These are phyloP conservation scores for Pleurotus giganteus DNA, from an alignment of 768 basidiomycete genomes.

Conservation along the genomic window DNA sequence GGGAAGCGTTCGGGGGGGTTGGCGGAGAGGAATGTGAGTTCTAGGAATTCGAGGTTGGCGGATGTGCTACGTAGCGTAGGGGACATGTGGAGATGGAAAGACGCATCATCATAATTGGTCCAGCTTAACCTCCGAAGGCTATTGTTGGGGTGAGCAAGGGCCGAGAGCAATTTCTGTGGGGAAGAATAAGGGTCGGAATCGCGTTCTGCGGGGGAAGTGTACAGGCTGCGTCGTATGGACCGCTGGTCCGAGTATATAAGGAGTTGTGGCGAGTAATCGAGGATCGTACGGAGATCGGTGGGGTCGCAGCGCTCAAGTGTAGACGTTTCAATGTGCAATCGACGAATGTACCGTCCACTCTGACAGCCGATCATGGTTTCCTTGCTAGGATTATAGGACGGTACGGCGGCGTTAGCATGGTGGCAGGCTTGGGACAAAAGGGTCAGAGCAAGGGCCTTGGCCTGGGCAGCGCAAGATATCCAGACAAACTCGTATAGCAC, in stretches of 20 bases:
- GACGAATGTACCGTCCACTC: slow-evolving; percentile 52
- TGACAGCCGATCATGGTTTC: slow-evolving; percentile 19
- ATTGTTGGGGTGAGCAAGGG: slow-evolving; percentile 53
- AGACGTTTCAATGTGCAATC: slow-evolving; percentile 71
- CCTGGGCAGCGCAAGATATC: slow-evolving; percentile 55
- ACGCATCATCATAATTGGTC: slow-evolving; percentile 70
- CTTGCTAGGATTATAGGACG: slow-evolving; percentile 4
- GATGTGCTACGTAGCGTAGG: slow-evolving; percentile 52
- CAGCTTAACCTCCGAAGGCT: slow-evolving; percentile 59
- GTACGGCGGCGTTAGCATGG: slow-evolving; percentile 4
- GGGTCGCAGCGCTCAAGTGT: slow-evolving; percentile 64
- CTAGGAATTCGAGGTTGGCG: slow-evolving; percentile 60
- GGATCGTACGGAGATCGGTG: slow-evolving; percentile 62
- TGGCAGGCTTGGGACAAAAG: slow-evolving; percentile 14
- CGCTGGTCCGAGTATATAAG: slow-evolving; percentile 63
- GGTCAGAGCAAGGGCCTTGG: slow-evolving; percentile 38
- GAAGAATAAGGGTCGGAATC: slow-evolving; percentile 43
- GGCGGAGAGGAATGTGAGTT: slow-evolving; percentile 59
- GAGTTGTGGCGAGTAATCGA: slow-evolving; percentile 61
- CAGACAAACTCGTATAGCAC: slow-evolving; percentile 69
- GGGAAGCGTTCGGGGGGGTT: slow-evolving; percentile 34
- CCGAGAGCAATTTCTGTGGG: slow-evolving; percentile 56
- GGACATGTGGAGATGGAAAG: slow-evolving; percentile 51
- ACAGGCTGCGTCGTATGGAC: slow-evolving; percentile 56
- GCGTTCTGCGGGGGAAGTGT: slow-evolving; percentile 27